Evolutionary conservation across 192 early-diverging fungal species (phyloP), one percentile per base, ranked within the genome.

Genomic region (Linnemannia schmuckeri): DNA sequence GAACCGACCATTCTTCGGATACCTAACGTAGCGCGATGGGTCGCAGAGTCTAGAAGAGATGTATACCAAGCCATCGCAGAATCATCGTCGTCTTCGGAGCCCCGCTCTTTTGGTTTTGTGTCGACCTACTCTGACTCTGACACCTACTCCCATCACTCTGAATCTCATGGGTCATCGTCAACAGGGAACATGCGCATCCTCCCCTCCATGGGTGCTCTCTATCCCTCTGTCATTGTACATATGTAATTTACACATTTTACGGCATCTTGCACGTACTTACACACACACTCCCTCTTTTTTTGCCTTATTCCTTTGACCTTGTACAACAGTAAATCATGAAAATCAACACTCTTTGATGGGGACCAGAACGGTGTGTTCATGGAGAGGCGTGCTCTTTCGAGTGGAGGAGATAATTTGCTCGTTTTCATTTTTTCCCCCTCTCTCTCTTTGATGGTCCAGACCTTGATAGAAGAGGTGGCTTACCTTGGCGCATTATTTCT

Each of bases 11-110:
- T 33, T 2, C 1, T 66, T 66, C 61, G 13, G 30, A 66, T 66
- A 66, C 61, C 30, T 30, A 66, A 66, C 61, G 61, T 66, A 30
- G 61, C 61, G 27, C 61, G 61, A 66, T 66, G 61, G 61, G 61
- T 66, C 12, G 61, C 61, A 66, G 61, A 66, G 61, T 66, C 61
- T 30, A 66, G 61, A 12, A 66, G 61, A 15, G 61, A 66, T 30
- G 12, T 12, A 27, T 66, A 33, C 61, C 27, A 13, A 33, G 27
- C 12, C 30, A 33, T n/a, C 33, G 61, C 61, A 22, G 49, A 18
- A 22, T 52, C 49, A 5, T 66, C 61, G 0, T 12, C 30, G 3
- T 15, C 9, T 33, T 66, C 61, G 30, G 61, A 66, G 0, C 61
- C 10, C 0, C 15, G 15, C 30, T 13, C 27, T 66, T 66, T 66